phyloP scores from a whole-genome alignment of 371 early-diverging fungal genomes.

The Apophysomyces variabilis region DNA sequence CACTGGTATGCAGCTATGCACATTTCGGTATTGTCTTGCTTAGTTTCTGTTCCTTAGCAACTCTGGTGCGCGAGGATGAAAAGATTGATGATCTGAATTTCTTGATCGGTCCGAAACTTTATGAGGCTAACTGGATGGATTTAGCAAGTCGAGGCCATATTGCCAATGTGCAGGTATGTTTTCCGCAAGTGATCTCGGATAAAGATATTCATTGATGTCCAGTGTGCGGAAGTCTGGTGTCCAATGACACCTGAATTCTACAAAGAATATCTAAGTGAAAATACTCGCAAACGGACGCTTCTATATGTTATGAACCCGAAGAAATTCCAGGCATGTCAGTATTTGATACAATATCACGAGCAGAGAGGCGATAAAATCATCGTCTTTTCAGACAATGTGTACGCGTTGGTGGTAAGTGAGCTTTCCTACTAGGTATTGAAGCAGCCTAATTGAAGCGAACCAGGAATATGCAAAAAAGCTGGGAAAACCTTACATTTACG shows the following conservation, averaged over 20 bases:
- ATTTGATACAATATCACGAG: constrained; percentile 96
- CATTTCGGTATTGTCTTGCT: neutral
- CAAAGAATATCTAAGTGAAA: constrained; percentile 87
- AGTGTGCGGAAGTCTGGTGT: constrained; percentile 99
- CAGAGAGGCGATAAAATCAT: constrained; percentile 99
- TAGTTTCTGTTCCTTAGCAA: constrained; percentile 64
- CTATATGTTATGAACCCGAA: constrained; percentile 98
- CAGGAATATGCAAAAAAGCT: constrained; percentile 92
- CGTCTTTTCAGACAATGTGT: constrained; percentile 99
- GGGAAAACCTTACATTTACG: constrained; percentile 96
- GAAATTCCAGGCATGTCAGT: constrained; percentile 98
- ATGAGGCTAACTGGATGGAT: constrained; percentile 99
- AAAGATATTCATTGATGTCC: constrained; percentile 10
- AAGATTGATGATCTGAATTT: constrained; percentile 99
- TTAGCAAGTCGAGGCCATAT: constrained; percentile 98
- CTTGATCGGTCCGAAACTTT: constrained; percentile 99
- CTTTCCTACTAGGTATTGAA: no score
- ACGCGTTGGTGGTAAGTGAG: constrained; percentile 83
- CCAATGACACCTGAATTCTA: constrained; percentile 99
- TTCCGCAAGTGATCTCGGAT: constrained; percentile 9
- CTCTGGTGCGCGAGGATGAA: constrained; percentile 99
- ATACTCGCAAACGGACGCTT: constrained; percentile 80
- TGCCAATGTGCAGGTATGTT: constrained; percentile 89
- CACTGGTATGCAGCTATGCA: constrained; percentile 55
- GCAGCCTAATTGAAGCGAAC: neutral